Base-by-base conservation (phyloP, 805 yeast species). In the Lipomyces sp. region DNA sequence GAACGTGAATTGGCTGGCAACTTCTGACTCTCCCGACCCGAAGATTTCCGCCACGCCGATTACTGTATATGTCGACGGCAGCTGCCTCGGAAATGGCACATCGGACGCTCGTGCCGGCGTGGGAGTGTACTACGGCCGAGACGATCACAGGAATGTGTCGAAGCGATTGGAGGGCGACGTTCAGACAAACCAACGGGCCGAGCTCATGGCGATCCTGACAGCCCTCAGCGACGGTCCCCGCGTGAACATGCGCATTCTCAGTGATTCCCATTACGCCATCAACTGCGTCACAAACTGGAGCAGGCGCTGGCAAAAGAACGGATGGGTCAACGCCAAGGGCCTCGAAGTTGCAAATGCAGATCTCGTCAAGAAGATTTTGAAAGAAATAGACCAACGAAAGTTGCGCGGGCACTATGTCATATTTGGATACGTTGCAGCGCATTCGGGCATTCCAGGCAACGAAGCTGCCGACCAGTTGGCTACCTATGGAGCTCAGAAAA, bases 161-260 rank as follows among this genome's bases (percentile, higher is more conserved):
- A 79, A 73, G 3, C 78, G 82, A 0, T 68, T 86, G 24, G 37
- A 16, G 2, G 73, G 70, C 1, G 66, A 64, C 2, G 62, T 61
- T 2, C 87, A 82, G 29, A 86, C 95, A 1, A 89, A 88, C 59
- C 89, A 85, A 58, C 69, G 86, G 36, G 93, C 95, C 1, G 97
- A 90, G 66, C 74, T 89, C 7, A 65, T 70, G 13, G 96, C 95
- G 0, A 73, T 85, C 18, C 63, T 68, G 4, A 71, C 71, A 31
- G 95, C 93, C 0, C 63, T 84, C 51, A 63, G 64, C 4, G 58
- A 62, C 5, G 72, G 82, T 16, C 43, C 56, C 1, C 77, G 72
- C 23, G 64, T 74, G 48, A 32, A 43, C 48, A n/a, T 40, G 43
- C 0, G 59, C 3, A 80, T 89, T 14, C 65, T 70, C 32, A 76